Base-by-base conservation (phyloP, 495 filamentous ascomycete genomes). In the Penicillium atrosanguineum region DNA sequence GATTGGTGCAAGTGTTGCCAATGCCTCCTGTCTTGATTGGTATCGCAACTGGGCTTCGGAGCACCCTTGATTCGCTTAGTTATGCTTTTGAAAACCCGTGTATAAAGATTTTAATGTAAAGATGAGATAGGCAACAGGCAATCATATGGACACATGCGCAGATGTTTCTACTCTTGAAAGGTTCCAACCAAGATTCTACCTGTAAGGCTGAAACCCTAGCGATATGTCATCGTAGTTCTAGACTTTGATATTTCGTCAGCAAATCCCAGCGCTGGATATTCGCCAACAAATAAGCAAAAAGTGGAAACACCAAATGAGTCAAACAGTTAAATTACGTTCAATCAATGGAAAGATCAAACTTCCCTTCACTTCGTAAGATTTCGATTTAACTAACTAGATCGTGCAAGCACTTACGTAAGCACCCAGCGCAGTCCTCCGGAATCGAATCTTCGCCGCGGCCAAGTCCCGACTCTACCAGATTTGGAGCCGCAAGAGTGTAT, bases 1-100 rank as follows among this genome's bases (percentile, higher is more conserved):
- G 73, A 91, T 89, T 11, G 87, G 86, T 29, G 88, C 91, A 0
- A 91, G 87, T 55, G 91, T 96, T 38, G 89, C 88, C 3, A 96
- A 96, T 67, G 82, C 85, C 1, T 84, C 82, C 56, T 91, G 89
- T 62, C 74, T 96, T 59, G 87, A 87, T 41, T 95, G 89, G 87
- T 96, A 93, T 69, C 79, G 82, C 50, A 68, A 75, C 48, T 96
- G 91, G 91, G 81, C 83, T 25, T 60, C 55, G 48, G 64, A 70
- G 47, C 60, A 79, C 50, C 44, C 68, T 6, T 78, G 56, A 63
- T 48, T 15, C 15, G 20, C 9, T 57, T 25, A 20, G 21, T 16
- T 3, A 39, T 42, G 16, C 31, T 29, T 41, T 54, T 7, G 20
- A 56, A 4, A 41, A 46, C 37, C 28, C 23, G 5, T 23, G 11